Evolutionary conservation across 108 stramenopile genomes (phyloP), one percentile per base, ranked within the genome.

Genomic region (Craspedostauros australis): DNA sequence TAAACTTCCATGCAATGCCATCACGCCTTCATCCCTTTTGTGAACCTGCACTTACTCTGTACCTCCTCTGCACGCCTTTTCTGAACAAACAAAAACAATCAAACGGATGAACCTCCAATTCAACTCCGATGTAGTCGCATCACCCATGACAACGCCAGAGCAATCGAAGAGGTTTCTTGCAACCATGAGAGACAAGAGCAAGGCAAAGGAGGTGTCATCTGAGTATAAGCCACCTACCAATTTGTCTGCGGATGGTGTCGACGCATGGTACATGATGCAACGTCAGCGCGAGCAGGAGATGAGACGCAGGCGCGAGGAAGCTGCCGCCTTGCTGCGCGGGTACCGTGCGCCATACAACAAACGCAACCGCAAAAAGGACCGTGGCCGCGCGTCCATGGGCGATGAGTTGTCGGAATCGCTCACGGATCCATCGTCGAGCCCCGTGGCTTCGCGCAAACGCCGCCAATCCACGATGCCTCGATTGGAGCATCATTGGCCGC

Each of bases 141-240:
- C 54, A n/a, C 70, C 79, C 3, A 33, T 81, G 25, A 72, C 65
- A 18, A 81, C 79, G 14, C 71, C 79, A 20, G 75, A 76, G 57
- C 60, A 81, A 36, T 72, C 79, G 4, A 11, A 54, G 28, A 45
- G 57, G 8, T 81, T 81, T 40, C 33, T 81, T 19, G 51, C 61
- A 20, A 50, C 59, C 56, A 66, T 70, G 69, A 51, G 57, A 30
- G 59, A 68, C 34, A 47, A 62, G 28, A 59, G 50, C 34, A 66
- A 47, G 33, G 39, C 29, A 44, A 43, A 66, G 34, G 34, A 50
- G 21, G 30, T 47, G n/a, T 50, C 55, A 29, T 16, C 29, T 23
- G 18, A 16, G 11, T 40, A 53, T 19, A 57, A 45, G 18, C 77
- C 69, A 7, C 68, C 68, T 0, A 18, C 72, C 0, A 0, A 62